A percentile compares a stretch with the other conserved stretches of the same genome.
Conservation (phyloP, 2,329 filamentous ascomycete species). For the Trichoderma atrobrunneum region DNA sequence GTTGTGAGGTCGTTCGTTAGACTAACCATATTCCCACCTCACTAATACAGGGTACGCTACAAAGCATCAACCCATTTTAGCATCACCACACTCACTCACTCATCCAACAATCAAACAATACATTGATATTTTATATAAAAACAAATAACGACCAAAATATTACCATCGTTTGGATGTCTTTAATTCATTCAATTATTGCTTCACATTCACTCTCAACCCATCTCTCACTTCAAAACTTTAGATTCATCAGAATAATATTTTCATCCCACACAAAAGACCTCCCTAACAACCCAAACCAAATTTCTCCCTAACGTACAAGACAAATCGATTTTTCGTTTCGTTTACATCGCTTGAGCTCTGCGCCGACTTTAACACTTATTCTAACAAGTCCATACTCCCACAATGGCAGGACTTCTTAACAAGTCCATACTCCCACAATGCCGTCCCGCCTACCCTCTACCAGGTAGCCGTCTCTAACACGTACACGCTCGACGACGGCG, state of each 20-base stretch:
- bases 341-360: slow-evolving; percentile 16
- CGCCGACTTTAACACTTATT: slow-evolving; percentile 7
- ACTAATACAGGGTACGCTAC: background rate
- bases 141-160: no score
- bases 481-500: slow-evolving; percentile 76
- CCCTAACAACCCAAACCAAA: background rate
- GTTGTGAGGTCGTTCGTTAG: background rate
- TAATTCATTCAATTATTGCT: no score
- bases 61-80: background rate
- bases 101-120: background rate
- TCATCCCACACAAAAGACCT: background rate
- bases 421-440: slow-evolving; percentile 86
- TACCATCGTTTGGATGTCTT: no score
- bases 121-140: background rate
- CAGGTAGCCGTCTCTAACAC: slow-evolving; percentile 90
- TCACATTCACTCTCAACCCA: background rate
- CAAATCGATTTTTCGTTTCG: background rate
- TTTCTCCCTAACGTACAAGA: slow-evolving; percentile 6
- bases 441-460: slow-evolving; percentile 88
- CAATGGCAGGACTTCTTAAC: slow-evolving; percentile 36
- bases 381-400: slow-evolving; percentile 44
- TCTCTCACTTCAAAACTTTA: background rate
- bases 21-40: background rate
- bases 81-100: background rate
- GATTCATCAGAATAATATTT: background rate